Evolutionary conservation across 768 basidiomycete genomes (phyloP), one percentile per base, ranked within the genome.

Genomic region (Tulasnella sp.): DNA sequence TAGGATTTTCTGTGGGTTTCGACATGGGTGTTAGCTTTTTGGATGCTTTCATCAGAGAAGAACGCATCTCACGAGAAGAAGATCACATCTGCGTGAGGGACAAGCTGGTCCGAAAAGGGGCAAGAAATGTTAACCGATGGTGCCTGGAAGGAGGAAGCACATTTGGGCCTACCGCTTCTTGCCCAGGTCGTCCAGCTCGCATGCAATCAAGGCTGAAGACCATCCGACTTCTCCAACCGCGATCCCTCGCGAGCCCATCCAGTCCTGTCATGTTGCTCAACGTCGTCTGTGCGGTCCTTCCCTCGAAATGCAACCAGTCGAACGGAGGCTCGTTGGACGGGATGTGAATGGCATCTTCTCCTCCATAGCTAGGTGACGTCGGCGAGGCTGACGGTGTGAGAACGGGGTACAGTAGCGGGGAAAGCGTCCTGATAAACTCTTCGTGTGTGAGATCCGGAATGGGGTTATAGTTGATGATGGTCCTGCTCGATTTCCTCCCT

Each of bases 281-380:
- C 4, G 91, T 94, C 11, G 90, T 92, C 79, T 90, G 91, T 37
- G 90, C 87, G 0, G 86, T 89, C 2, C 92, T 83, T 4, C 91
- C 92, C 76, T 94, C 92, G 73, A 94, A 90, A 77, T 94, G 91
- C 6, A 94, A 80, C 90, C 92, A 92, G 75, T 94, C 90, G 69
- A 94, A 90, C 0, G 91, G 92, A 0, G 91, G 71, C 16, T 67
- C 64, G 19, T 67, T 67, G 32, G 64, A 29, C 32, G 34, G 67
- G 16, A 69, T 40, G 4, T 37, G 63, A 26, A 63, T 17, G 5
- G 41, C 34, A 8, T 65, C 41, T 7, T 64, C 63, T 39, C 41
- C 62, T 3, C 36, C 34, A 7, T 32, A 36, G 16, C 40, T 40
- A 1, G 42, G 67, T 68, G 62, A 64, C 19, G 52, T 82, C 79